These are phyloP conservation scores for Trametes cubensis DNA, from an alignment of 768 basidiomycete species.

Conservation along the genomic window DNA sequence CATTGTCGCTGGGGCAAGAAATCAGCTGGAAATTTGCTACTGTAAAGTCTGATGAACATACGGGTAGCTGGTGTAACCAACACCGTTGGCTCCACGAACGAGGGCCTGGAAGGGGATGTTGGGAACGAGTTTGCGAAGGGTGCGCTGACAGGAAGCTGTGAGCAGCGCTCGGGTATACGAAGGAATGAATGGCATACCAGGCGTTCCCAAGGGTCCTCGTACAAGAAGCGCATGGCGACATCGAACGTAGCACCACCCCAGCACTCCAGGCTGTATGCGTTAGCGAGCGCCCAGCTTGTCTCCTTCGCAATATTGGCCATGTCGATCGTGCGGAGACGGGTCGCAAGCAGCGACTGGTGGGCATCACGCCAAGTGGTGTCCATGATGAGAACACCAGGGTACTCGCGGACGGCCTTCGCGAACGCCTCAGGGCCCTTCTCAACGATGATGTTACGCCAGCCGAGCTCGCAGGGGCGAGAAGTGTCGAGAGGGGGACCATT, in stretches of 20 bases:
- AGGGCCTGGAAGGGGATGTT: slow-evolving; percentile 99
- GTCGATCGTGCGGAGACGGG: slow-evolving; percentile 92
- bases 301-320: slow-evolving; percentile 99
- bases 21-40: slow-evolving; percentile 16
- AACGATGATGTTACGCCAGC: slow-evolving; percentile 99
- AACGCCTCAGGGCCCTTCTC: slow-evolving; percentile 98
- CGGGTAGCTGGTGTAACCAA: slow-evolving; percentile 99
- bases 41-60: slow-evolving; percentile 42
- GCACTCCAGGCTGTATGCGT: slow-evolving; percentile 96
- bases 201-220: slow-evolving; percentile 99
- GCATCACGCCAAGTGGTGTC: slow-evolving; percentile 99
- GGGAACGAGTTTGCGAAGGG: slow-evolving; percentile 92
- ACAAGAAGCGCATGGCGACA: slow-evolving; percentile 98
- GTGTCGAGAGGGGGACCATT: slow-evolving; percentile 77
- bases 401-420: slow-evolving; percentile 95
- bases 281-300: slow-evolving; percentile 92
- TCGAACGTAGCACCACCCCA: slow-evolving; percentile 99
- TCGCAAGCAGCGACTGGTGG: slow-evolving; percentile 96
- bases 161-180: neutral
- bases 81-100: slow-evolving; percentile 98
- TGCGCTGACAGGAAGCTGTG: slow-evolving; percentile 54
- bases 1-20: slow-evolving; percentile 72
- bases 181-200: slow-evolving; percentile 72
- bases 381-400: slow-evolving; percentile 95
- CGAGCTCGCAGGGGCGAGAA: slow-evolving; percentile 77